These are phyloP conservation scores for Heliamphora exappendiculata DNA, from an alignment of 148 eudicot genomes.

Conservation along the genomic window DNA sequence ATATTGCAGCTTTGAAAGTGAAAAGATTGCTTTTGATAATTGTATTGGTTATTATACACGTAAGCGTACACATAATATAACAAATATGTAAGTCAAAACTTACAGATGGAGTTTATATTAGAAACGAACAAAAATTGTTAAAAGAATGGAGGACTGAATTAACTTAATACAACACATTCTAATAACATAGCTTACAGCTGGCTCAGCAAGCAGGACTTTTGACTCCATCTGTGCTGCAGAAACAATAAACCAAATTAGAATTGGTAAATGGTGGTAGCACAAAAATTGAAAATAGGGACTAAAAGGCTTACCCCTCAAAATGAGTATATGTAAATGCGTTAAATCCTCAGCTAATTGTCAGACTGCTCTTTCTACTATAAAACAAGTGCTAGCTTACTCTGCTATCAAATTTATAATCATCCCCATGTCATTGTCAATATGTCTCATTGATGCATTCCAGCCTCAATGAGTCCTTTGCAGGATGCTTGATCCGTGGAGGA, in stretches of 20 bases:
- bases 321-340: background rate
- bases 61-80: background rate
- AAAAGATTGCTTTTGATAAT: background rate
- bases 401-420: background rate
- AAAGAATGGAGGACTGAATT: background rate
- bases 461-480: background rate
- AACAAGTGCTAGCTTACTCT: slow-evolving; percentile 6
- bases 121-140: background rate
- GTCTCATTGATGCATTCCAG: background rate
- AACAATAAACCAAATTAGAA: slow-evolving; percentile 1
- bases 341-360: background rate
- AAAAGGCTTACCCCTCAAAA: background rate
- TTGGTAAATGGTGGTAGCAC: background rate
- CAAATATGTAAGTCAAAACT: background rate
- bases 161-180: background rate
- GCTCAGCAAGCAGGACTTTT: background rate
- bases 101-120: background rate
- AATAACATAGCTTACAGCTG: background rate
- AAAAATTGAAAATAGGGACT: background rate
- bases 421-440: background rate
- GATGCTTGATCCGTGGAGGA: background rate
- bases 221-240: background rate
- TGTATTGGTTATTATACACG: background rate
- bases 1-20: background rate
- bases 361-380: background rate